Base-by-base conservation (phyloP, 441 rosid genomes). In the Populus hybrid region DNA sequence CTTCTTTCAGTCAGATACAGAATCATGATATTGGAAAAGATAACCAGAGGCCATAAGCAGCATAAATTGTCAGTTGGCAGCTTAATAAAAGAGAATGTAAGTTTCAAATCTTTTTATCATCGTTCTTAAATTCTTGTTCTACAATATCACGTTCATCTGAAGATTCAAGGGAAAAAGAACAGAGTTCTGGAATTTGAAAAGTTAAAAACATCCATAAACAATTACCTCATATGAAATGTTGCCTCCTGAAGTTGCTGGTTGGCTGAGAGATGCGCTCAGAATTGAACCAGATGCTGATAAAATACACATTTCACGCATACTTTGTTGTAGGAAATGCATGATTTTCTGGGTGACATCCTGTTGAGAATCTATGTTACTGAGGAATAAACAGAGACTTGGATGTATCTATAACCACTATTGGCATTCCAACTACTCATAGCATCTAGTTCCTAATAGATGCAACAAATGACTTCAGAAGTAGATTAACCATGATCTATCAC, bases 231-330 rank as follows among this genome's bases (percentile, higher is more conserved):
- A 96, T 3, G 92, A 84, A 76, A 90, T 80, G 82, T 42, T 90
- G 83, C 97, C 92, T 73, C 95, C 98, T 65, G 97, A 89, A 72
- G 90, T 84, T 74, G 97, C 96, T n/a, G 94, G 92, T 79, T 94
- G 98, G 77, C 91, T 89, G 69, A 96, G 91, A 71, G 97, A 89
- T 78, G 85, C 98, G 78, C 82, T 92, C 69, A 94, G 88, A 80
- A 96, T 86, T 33, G 91, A 79, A 77, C 99, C 98, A 73, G 94
- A 91, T 69, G 98, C 98, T 80, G 99, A 96, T 20, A 96, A 83
- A 79, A 96, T 87, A 68, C 98, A 96, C 70, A 93, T 84, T 78
- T 94, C 98, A 66, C 92, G 93, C 83, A 85, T 93, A 83, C 93
- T 87, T 86, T 93, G 93, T 80, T 89, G 90, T 84, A 89, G 78